Conservation (phyloP, 2,329 filamentous ascomycete species). For the Trichophyton benhamiae region DNA sequence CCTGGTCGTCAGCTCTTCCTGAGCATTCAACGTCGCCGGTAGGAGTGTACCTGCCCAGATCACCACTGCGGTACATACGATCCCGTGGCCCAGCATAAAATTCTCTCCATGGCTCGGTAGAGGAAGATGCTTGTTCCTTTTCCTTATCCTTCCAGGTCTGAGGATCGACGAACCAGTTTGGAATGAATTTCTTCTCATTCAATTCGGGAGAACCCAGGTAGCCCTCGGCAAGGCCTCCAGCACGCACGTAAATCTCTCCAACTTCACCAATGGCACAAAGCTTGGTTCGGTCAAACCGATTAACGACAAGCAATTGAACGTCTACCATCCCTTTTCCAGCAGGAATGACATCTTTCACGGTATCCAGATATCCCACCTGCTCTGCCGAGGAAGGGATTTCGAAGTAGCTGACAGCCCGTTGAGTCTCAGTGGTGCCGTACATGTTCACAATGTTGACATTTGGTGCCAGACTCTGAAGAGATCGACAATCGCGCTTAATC, state of each 20-base stretch:
- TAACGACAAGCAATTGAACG: conserved; percentile 76
- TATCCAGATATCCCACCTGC: conserved; percentile 52
- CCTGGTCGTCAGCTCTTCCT: conserved; percentile 73
- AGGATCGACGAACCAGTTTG: conserved; percentile 76
- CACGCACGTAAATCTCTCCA: conserved; percentile 73
- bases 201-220: conserved; percentile 54
- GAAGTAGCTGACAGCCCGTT: conserved; percentile 70
- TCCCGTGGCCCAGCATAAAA: conserved; percentile 74
- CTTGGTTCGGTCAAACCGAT: conserved; percentile 52
- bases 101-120: conserved; percentile 60
- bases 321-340: conserved; percentile 78
- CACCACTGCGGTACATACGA: conserved; percentile 74
- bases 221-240: conserved; percentile 71
- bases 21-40: conserved; percentile 64
- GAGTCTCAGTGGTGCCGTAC: conserved; percentile 81
- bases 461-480: conserved; percentile 60
- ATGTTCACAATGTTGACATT: conserved; percentile 71
- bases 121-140: conserved; percentile 38
- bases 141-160: conserved; percentile 56
- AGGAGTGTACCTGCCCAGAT: conserved; percentile 63
- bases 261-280: conserved; percentile 70
- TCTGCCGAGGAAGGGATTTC: conserved; percentile 56
- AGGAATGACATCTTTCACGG: conserved; percentile 63
- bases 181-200: conserved; percentile 64
- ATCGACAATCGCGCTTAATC: conserved; percentile 68